Evolutionary conservation across 1,139 yeast species (phyloP).

Genomic region (Taphrina flavorubra): DNA sequence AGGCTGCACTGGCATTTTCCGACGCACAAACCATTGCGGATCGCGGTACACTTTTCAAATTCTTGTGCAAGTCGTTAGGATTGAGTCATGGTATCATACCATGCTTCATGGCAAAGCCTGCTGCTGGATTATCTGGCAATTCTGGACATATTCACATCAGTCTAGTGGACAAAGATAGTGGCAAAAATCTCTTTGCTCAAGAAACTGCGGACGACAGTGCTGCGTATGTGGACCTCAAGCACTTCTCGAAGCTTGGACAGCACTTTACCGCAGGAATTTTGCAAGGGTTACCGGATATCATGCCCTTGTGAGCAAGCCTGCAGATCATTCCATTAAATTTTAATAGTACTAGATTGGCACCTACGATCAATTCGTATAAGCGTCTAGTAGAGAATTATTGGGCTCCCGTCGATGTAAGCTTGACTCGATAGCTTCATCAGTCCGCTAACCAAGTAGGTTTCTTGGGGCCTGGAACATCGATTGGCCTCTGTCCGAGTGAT

Average conservation of each 20-base stretch:
- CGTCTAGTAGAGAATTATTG: constrained; percentile 54
- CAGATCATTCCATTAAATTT: not conserved
- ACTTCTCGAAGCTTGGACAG: constrained; percentile 51
- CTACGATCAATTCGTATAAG: constrained; percentile 51
- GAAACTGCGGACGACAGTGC: constrained; percentile 48
- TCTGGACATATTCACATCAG: constrained; percentile 54
- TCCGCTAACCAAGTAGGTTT: constrained; percentile 24
- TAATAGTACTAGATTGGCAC: constrained; percentile 48
- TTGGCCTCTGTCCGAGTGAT: constrained; percentile 53
- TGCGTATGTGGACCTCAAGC: constrained; percentile 49
- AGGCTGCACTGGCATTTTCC: constrained; percentile 52
- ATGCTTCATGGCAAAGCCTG: constrained; percentile 55
- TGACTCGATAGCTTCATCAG: not conserved
- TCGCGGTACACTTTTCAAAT: constrained; percentile 51
- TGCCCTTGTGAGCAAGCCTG: constrained; percentile 49
- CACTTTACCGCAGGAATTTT: constrained; percentile 53
- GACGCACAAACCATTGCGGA: constrained; percentile 52
- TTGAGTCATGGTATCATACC: constrained; percentile 51
- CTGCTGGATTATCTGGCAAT: constrained; percentile 53
- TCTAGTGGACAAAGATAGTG: constrained; percentile 48
- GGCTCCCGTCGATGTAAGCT: constrained; percentile 53
- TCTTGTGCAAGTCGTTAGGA: constrained; percentile 51
- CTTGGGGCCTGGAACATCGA: constrained; percentile 54
- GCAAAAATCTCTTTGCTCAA: constrained; percentile 51
- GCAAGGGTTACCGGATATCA: constrained; percentile 51